These are phyloP conservation scores for Nymphaea colorata DNA, from an alignment of 164 flowering plant genomes.

Conservation along the genomic window DNA sequence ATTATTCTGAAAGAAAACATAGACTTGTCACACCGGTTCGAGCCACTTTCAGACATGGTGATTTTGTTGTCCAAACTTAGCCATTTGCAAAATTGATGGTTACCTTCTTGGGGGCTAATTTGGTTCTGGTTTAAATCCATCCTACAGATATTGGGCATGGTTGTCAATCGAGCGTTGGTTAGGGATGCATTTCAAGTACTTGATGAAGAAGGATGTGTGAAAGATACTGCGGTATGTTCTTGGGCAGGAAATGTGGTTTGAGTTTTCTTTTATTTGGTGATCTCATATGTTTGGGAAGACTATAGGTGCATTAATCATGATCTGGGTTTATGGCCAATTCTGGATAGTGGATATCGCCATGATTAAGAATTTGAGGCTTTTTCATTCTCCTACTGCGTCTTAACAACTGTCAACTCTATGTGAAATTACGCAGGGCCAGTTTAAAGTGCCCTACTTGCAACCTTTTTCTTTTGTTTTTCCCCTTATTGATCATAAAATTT, in stretches of 20 bases:
- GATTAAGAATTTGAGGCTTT: neutral
- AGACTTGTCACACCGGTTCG: conserved; percentile 56
- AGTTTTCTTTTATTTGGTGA: neutral
- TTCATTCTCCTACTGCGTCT: too few relatives aligned
- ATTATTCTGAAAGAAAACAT: conserved; percentile 57
- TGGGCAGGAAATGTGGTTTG: neutral
- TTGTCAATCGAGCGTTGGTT: conserved; percentile 31
- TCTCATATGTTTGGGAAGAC: neutral
- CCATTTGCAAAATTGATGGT: neutral
- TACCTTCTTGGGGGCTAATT: neutral
- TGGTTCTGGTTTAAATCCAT: neutral
- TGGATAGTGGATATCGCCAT: neutral
- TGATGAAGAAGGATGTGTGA: conserved; percentile 77
- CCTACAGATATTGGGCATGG: conserved; percentile 47
- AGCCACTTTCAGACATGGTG: conserved; percentile 79
- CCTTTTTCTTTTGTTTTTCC: too few relatives aligned
- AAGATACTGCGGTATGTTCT: conserved; percentile 74
- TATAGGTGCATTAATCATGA: too few relatives aligned
- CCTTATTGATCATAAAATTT: too few relatives aligned
- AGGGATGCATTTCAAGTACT: conserved; percentile 49
- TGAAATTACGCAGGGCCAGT: too few relatives aligned
- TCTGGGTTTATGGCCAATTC: neutral
- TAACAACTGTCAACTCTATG: too few relatives aligned
- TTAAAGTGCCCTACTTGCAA: neutral
- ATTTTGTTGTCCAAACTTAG: neutral